These are phyloP conservation scores for Trichothecium sympodiale DNA, from an alignment of 2,329 filamentous ascomycete genomes.

Conservation along the genomic window DNA sequence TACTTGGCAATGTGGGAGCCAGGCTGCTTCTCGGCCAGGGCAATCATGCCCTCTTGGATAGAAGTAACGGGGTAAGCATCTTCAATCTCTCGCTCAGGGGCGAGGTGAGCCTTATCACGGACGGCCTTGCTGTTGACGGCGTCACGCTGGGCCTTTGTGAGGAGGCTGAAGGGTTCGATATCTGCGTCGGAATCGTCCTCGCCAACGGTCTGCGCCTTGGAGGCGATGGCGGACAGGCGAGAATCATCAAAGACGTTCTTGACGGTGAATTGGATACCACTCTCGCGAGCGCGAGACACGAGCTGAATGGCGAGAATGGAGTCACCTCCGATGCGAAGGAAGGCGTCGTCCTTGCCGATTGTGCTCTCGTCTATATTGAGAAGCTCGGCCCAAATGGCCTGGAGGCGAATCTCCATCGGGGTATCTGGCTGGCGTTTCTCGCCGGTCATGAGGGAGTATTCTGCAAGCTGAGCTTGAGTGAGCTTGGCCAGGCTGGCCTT, in stretches of 20 bases:
- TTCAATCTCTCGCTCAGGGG: slow-evolving; percentile 15
- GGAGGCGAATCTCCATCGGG: neutral
- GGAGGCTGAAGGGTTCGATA: neutral
- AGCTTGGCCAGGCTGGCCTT: neutral
- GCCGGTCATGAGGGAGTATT: neutral
- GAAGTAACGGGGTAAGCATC: slow-evolving; percentile 38
- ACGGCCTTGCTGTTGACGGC: neutral
- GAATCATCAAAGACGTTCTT: slow-evolving; percentile 1
- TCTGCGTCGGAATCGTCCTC: neutral
- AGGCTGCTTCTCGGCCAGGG: slow-evolving; percentile 25
- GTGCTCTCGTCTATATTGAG: neutral
- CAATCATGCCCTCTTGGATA: slow-evolving; percentile 36
- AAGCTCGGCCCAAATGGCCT: slow-evolving; percentile 1
- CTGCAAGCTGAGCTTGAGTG: neutral
- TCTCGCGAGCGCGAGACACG: slow-evolving; percentile 1
- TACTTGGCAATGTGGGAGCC: slow-evolving; percentile 10
- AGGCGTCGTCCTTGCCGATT: slow-evolving; percentile 2
- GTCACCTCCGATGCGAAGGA: slow-evolving; percentile 22
- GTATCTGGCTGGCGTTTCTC: slow-evolving; percentile 1
- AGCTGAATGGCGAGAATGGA: slow-evolving; percentile 8
- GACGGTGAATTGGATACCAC: slow-evolving; percentile 1
- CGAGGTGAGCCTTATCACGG: too few species aligned
- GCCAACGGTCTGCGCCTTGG: neutral
- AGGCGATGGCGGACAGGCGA: neutral
- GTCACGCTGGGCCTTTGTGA: neutral